Percentiles rank a stretch among this genome's conserved stretches.
Conservation (phyloP, 2,329 filamentous ascomycete genomes). For the Scorias spongiosa region DNA sequence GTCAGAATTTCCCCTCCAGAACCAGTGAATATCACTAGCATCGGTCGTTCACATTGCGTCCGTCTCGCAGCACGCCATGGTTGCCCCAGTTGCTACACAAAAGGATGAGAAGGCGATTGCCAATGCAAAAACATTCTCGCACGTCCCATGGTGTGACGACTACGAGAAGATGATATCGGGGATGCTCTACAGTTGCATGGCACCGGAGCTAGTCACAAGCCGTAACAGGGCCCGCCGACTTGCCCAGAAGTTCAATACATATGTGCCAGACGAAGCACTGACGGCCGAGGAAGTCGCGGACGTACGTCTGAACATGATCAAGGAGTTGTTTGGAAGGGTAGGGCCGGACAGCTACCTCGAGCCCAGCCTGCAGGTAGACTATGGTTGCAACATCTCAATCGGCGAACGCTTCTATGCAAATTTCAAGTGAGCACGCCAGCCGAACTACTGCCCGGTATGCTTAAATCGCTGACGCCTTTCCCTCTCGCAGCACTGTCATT, state of each 20-base stretch:
- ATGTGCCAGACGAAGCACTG: slow-evolving; percentile 28
- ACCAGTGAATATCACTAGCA: too few species aligned
- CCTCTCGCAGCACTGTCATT: slow-evolving; percentile 23
- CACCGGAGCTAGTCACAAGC: slow-evolving; percentile 33
- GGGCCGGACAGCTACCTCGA: slow-evolving; percentile 33
- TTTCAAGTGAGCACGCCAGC: slow-evolving; percentile 26
- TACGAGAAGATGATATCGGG: slow-evolving; percentile 52
- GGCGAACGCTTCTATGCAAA: slow-evolving; percentile 51
- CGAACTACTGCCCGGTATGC: too few species aligned
- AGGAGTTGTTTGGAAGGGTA: slow-evolving; percentile 1
- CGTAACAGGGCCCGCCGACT: slow-evolving; percentile 41
- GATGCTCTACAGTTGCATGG: slow-evolving; percentile 40
- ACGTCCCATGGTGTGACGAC: slow-evolving; percentile 43
- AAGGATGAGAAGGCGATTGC: slow-evolving; percentile 31
- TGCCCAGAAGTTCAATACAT: slow-evolving; percentile 43
- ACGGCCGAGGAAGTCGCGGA: slow-evolving; percentile 2
- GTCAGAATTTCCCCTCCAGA: too few species aligned
- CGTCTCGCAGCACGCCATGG: too few species aligned
- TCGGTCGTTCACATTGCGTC: too few species aligned
- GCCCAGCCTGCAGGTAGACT: slow-evolving; percentile 47
- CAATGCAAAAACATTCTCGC: slow-evolving; percentile 32
- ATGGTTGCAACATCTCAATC: slow-evolving; percentile 49
- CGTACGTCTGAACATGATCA: slow-evolving; percentile 1
- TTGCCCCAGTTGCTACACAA: slow-evolving; percentile 11
- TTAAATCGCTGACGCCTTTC: too few species aligned